Percentiles rank a stretch among this genome's conserved stretches.
Conservation (phyloP, 768 basidiomycete species). For the Neoboletus magnificus region DNA sequence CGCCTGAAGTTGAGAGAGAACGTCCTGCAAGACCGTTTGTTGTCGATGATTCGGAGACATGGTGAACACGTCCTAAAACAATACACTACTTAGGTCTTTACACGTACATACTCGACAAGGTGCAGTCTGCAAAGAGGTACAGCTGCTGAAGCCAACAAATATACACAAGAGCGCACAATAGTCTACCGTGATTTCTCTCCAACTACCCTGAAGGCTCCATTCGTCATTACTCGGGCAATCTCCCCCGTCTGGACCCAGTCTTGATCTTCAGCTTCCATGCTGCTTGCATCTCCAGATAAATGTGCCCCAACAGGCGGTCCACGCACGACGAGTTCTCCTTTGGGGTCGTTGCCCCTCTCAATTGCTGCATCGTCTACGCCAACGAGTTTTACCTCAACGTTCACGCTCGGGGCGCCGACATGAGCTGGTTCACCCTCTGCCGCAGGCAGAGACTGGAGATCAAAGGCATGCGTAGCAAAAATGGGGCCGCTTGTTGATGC, state of each 20-base stretch:
- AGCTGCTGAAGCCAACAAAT: background rate
- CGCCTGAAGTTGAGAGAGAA: slow-evolving; percentile 44
- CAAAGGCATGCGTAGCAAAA: slow-evolving; percentile 79
- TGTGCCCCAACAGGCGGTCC: slow-evolving; percentile 71
- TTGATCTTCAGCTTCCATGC: slow-evolving; percentile 38
- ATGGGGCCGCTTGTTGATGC: slow-evolving; percentile 70
- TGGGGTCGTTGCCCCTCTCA: slow-evolving; percentile 65
- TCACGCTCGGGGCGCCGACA: slow-evolving; percentile 79
- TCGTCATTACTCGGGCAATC: slow-evolving; percentile 52
- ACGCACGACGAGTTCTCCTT: slow-evolving; percentile 56
- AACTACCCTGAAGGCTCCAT: slow-evolving; percentile 56
- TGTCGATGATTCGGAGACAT: slow-evolving; percentile 12
- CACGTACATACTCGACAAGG: background rate
- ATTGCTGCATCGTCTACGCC: slow-evolving; percentile 63
- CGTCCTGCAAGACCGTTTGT: slow-evolving; percentile 26
- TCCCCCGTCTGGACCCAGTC: slow-evolving; percentile 47
- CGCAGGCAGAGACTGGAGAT: slow-evolving; percentile 70
- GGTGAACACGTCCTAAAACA: background rate
- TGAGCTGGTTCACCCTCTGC: slow-evolving; percentile 38
- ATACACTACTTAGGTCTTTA: background rate
- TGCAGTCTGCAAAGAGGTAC: background rate
- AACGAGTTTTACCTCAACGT: slow-evolving; percentile 78
- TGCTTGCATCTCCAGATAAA: slow-evolving; percentile 26
- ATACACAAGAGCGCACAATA: background rate
- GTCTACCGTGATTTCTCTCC: slow-evolving; percentile 8